phyloP scores from a whole-genome alignment of 2,329 filamentous ascomycete genomes.

The Trichoderma sp. region DNA sequence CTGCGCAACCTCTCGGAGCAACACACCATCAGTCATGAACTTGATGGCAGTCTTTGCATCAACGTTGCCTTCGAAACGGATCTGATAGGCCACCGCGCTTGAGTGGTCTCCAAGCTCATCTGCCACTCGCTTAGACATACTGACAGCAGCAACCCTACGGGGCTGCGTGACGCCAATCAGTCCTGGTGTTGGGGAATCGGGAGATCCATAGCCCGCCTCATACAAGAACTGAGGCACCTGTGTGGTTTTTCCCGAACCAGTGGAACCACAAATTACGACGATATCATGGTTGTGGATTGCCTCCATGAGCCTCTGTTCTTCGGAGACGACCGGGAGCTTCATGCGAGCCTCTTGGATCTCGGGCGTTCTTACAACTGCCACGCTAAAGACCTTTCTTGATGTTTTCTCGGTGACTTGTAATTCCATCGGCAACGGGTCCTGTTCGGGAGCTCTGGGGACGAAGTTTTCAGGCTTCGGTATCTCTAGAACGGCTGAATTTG shows the following conservation, averaged over 20 bases:
- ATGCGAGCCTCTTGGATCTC: slow-evolving; percentile 77
- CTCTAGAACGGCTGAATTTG: slow-evolving; percentile 42
- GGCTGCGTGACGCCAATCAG: slow-evolving; percentile 96
- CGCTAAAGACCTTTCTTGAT: slow-evolving; percentile 71
- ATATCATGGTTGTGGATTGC: slow-evolving; percentile 88
- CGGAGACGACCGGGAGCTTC: slow-evolving; percentile 83
- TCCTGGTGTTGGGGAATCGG: slow-evolving; percentile 75
- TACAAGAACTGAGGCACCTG: slow-evolving; percentile 96
- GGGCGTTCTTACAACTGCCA: slow-evolving; percentile 65
- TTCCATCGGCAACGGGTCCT: slow-evolving; percentile 68
- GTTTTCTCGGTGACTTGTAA: slow-evolving; percentile 59
- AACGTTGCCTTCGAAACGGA: slow-evolving; percentile 87
- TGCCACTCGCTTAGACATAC: slow-evolving; percentile 89
- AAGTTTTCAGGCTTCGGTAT: slow-evolving; percentile 63
- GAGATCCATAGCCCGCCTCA: slow-evolving; percentile 85
- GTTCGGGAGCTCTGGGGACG: slow-evolving; percentile 63
- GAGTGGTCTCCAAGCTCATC: slow-evolving; percentile 78
- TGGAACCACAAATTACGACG: slow-evolving; percentile 90
- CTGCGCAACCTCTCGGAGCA: slow-evolving; percentile 85
- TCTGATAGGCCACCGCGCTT: slow-evolving; percentile 84
- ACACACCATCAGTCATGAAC: slow-evolving; percentile 98
- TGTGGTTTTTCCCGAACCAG: slow-evolving; percentile 96
- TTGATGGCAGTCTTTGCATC: slow-evolving; percentile 84
- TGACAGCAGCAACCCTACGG: slow-evolving; percentile 89
- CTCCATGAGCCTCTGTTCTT: slow-evolving; percentile 98